These are phyloP conservation scores for Komagataella mondaviorum DNA, from an alignment of 805 yeast species.

Conservation along the genomic window DNA sequence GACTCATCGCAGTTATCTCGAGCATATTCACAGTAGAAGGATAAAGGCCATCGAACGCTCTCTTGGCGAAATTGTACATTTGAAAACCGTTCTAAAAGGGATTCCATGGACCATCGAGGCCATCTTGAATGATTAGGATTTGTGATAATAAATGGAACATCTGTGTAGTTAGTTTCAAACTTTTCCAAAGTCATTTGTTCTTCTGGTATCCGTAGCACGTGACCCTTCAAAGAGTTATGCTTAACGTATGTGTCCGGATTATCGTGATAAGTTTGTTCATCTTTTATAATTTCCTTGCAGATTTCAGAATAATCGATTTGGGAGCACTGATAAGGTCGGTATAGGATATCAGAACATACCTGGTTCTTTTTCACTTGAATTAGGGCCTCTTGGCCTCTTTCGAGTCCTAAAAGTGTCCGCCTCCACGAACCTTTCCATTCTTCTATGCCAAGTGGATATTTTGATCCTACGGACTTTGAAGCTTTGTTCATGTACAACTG, in stretches of 20 bases:
- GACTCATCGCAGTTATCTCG: conserved; percentile 58
- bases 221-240: conserved; percentile 11
- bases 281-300: conserved; percentile 33
- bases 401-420: conserved; percentile 31
- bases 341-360: conserved; percentile 65
- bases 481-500: conserved; percentile 27
- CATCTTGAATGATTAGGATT: conserved; percentile 26
- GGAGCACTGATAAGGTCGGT: conserved; percentile 74
- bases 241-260: neutral
- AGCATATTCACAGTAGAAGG: conserved; percentile 48
- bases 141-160: conserved; percentile 53
- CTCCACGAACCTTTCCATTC: conserved; percentile 81
- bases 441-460: conserved; percentile 14
- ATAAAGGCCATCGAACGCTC: conserved; percentile 66
- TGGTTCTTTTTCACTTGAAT: conserved; percentile 32
- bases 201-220: conserved; percentile 43
- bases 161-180: conserved; percentile 32
- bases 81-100: conserved; percentile 40
- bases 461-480: conserved; percentile 7
- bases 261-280: conserved; percentile 21
- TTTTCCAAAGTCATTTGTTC: conserved; percentile 22
- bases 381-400: conserved; percentile 23
- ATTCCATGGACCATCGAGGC: conserved; percentile 52
- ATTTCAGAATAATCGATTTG: conserved; percentile 44
- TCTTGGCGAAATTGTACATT: conserved; percentile 67